A percentile compares a stretch with the other conserved stretches of the same genome.
Conservation (phyloP, 75 land plant genomes). For the Picea glauca region DNA sequence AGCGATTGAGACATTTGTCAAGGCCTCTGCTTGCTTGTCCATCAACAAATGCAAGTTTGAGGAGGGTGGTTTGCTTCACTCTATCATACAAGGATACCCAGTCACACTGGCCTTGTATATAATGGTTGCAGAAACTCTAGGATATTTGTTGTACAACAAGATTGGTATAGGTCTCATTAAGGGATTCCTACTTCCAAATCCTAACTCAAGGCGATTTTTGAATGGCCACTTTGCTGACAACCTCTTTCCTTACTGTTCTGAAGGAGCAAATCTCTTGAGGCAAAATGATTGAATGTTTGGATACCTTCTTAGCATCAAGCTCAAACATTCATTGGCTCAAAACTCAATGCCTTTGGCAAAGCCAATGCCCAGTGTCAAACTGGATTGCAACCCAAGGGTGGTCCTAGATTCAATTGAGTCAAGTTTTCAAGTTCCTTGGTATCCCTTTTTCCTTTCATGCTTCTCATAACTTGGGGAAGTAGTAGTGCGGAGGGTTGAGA, state of each 20-base stretch:
- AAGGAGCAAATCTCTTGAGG: background rate
- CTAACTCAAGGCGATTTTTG: background rate
- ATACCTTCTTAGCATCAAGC: background rate
- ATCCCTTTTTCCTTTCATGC: background rate
- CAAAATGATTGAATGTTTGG: background rate
- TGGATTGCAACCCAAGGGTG: background rate
- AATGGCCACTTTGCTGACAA: background rate
- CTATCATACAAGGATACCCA: background rate
- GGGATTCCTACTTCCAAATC: background rate
- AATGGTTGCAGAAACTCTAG: background rate
- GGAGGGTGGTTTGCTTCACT: background rate
- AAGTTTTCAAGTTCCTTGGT: background rate
- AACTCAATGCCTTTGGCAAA: background rate
- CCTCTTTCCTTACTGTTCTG: background rate
- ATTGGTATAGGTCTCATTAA: background rate
- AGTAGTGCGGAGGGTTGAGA: background rate
- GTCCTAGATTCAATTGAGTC: background rate
- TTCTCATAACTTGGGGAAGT: background rate
- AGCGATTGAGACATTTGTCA: background rate
- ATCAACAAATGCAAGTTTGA: background rate
- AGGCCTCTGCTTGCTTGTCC: background rate
- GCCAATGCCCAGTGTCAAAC: background rate
- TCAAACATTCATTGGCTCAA: background rate
- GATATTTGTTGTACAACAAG: background rate
- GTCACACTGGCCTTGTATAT: too few species aligned